Conservation (phyloP, 192 early-diverging fungal genomes). For the Helicostylum pulchrum region DNA sequence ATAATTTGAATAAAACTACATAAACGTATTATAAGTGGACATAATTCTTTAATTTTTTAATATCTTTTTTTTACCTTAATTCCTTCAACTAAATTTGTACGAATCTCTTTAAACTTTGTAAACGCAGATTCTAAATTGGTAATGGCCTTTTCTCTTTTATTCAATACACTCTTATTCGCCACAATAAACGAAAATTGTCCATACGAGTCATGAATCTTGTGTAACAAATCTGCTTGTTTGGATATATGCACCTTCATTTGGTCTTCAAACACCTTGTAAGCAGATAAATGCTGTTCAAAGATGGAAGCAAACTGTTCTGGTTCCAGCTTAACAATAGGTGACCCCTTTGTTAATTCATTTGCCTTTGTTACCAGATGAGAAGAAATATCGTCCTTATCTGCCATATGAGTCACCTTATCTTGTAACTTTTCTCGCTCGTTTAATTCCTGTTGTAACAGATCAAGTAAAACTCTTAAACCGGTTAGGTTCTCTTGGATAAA, state of each 20-base stretch:
- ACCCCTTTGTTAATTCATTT: constrained; percentile 55
- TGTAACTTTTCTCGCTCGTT: constrained; percentile 38
- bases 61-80: constrained; percentile 47
- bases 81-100: constrained; percentile 76
- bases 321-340: constrained; percentile 65
- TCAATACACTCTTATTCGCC: constrained; percentile 48
- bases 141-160: constrained; percentile 69
- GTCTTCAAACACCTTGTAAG: constrained; percentile 59
- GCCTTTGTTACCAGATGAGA: constrained; percentile 58
- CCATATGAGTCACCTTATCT: constrained; percentile 60
- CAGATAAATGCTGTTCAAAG: constrained; percentile 66
- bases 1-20: constrained; percentile 38
- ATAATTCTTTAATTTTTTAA: neutral
- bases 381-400: constrained; percentile 76
- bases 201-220: constrained; percentile 51
- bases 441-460: constrained; percentile 7
- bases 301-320: constrained; percentile 70
- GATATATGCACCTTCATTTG: constrained; percentile 49
- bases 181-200: constrained; percentile 8
- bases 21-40: neutral
- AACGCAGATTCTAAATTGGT: constrained; percentile 74
- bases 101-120: constrained; percentile 71
- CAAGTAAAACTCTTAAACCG: constrained; percentile 5
- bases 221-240: constrained; percentile 54
- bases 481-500: constrained; percentile 13